Conservation (phyloP, 1,284 basidiomycete genomes). For the Ustilago tritici region DNA sequence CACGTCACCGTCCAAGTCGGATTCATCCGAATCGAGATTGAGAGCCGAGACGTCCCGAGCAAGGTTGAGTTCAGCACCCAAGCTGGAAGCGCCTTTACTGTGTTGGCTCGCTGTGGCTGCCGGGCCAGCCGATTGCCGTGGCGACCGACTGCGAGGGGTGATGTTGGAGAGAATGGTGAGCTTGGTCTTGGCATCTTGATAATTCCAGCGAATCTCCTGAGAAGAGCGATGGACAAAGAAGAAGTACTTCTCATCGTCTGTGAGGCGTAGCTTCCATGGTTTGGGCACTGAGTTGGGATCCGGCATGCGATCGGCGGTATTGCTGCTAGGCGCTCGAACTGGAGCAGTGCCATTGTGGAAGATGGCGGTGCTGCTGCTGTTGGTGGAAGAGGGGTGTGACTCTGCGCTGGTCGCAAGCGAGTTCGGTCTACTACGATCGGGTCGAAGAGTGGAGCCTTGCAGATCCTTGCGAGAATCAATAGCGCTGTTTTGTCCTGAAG, state of each 20-base stretch:
- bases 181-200: constrained; percentile 47
- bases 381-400: constrained; percentile 36
- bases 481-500: constrained; percentile 32
- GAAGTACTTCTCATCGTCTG: constrained; percentile 54
- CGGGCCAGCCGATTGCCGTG: constrained; percentile 8
- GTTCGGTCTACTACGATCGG: constrained; percentile 23
- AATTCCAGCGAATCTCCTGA: constrained; percentile 50
- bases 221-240: constrained; percentile 51
- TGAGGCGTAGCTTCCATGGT: constrained; percentile 51
- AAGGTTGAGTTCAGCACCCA: constrained; percentile 19
- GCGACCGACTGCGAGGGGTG: constrained; percentile 36
- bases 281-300: constrained; percentile 40
- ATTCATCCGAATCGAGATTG: constrained; percentile 49
- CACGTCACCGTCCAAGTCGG: constrained; percentile 44
- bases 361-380: constrained; percentile 46
- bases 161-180: constrained; percentile 46
- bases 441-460: constrained; percentile 78
- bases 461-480: constrained; percentile 30
- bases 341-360: constrained; percentile 34
- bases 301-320: constrained; percentile 46
- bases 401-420: constrained; percentile 26
- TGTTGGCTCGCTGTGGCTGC: constrained; percentile 5
- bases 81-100: constrained; percentile 6
- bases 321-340: constrained; percentile 35
- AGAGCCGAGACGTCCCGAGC: constrained; percentile 25